phyloP scores from a whole-genome alignment of 805 yeast species.

The Zygotorulaspora chibaensis region DNA sequence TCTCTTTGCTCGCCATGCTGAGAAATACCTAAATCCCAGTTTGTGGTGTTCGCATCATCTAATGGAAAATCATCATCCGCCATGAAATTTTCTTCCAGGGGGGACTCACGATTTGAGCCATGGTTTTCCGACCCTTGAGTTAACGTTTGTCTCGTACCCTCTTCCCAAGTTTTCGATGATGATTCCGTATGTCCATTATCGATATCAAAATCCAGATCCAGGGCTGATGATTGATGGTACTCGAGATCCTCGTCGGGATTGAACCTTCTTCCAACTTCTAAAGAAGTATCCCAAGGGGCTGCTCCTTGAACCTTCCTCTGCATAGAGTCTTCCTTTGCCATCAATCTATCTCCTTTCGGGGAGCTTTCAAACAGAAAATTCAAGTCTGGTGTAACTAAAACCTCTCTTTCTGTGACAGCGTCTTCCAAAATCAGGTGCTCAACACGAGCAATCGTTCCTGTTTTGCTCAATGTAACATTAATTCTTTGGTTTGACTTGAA shows the following conservation, averaged over 20 bases:
- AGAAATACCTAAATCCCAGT: conserved; percentile 32
- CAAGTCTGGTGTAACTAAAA: conserved; percentile 62
- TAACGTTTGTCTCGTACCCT: conserved; percentile 24
- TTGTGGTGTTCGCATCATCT: conserved; percentile 21
- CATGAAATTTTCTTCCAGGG: conserved; percentile 11
- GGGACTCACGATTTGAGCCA: conserved; percentile 3
- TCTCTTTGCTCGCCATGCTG: conserved; percentile 12
- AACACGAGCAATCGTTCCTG: conserved; percentile 57
- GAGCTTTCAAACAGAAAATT: conserved; percentile 25
- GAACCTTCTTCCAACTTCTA: conserved; percentile 33
- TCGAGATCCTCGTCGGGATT: conserved; percentile 23
- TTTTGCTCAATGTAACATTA: conserved; percentile 55
- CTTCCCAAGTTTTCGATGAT: conserved; percentile 22
- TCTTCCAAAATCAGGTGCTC: conserved; percentile 63
- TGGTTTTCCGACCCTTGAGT: conserved; percentile 3
- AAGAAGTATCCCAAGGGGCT: conserved; percentile 30
- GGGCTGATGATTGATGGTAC: conserved; percentile 19
- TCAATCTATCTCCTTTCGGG: conserved; percentile 12
- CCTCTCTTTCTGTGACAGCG: conserved; percentile 73
- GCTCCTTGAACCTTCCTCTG: conserved; percentile 33
- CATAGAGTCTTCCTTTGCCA: conserved; percentile 20
- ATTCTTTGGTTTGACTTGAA: conserved; percentile 45
- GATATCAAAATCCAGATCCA: conserved; percentile 36
- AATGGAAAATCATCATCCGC: conserved; percentile 28
- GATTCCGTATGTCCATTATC: conserved; percentile 12